Evolutionary conservation across 148 eudicot species (phyloP).

Genomic region (Arbutus unedo): DNA sequence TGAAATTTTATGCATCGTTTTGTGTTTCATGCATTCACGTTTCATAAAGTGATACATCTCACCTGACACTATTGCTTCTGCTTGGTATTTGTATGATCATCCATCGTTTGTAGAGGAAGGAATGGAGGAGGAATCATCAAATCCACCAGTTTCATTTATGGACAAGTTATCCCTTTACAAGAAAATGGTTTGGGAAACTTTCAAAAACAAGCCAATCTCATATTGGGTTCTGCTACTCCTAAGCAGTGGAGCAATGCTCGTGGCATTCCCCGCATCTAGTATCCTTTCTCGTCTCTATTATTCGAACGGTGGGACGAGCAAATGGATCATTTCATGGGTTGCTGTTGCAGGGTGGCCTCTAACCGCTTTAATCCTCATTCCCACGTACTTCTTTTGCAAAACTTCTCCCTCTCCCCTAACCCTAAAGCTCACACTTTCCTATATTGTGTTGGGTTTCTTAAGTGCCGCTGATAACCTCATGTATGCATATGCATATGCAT

Average conservation of each 20-base stretch:
- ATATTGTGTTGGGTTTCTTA: slow-evolving; percentile 54
- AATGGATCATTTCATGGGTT: slow-evolving; percentile 83
- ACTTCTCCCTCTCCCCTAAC: slow-evolving; percentile 49
- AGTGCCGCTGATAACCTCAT: slow-evolving; percentile 77
- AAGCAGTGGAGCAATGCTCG: slow-evolving; percentile 55
- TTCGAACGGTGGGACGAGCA: slow-evolving; percentile 68
- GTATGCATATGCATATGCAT: slow-evolving; percentile 86
- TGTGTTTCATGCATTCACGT: neutral
- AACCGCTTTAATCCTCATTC: slow-evolving; percentile 43
- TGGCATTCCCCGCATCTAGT: slow-evolving; percentile 82
- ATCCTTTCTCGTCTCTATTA: slow-evolving; percentile 66
- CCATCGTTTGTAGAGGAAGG: slow-evolving; percentile 15
- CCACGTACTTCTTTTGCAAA: slow-evolving; percentile 44
- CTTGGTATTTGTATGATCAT: neutral
- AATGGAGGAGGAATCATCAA: slow-evolving; percentile 27
- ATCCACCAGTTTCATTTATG: slow-evolving; percentile 22
- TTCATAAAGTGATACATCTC: neutral
- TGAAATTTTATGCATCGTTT: neutral
- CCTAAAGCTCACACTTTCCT: slow-evolving; percentile 47
- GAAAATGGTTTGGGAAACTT: slow-evolving; percentile 33
- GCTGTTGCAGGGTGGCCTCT: slow-evolving; percentile 87
- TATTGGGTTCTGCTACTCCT: slow-evolving; percentile 65
- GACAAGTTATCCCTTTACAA: slow-evolving; percentile 25
- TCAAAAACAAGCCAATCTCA: slow-evolving; percentile 50
- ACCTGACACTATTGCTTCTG: neutral